These are phyloP conservation scores for Pisolithus microcarpus DNA, from an alignment of 768 basidiomycete species.

Conservation along the genomic window DNA sequence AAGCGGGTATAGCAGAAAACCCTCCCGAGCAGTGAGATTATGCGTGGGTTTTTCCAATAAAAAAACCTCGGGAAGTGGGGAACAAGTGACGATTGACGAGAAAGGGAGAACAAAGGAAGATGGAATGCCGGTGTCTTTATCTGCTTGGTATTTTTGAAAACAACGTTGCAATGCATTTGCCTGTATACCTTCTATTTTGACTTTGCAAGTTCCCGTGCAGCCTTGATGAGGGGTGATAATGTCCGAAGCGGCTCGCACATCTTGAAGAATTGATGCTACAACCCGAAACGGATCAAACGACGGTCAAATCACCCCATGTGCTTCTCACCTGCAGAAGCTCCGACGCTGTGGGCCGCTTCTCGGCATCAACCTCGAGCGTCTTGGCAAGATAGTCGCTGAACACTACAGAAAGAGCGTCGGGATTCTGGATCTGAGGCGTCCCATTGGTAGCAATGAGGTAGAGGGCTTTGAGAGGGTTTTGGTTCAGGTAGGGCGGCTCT, in stretches of 20 bases:
- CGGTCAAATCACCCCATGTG: neutral
- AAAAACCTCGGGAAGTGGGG: neutral
- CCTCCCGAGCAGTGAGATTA: too few species aligned
- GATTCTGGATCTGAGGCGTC: constrained; percentile 93
- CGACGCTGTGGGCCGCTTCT: constrained; percentile 84
- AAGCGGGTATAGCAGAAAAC: too few species aligned
- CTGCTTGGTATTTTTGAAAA: neutral
- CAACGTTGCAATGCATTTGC: neutral
- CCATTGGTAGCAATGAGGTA: constrained; percentile 99
- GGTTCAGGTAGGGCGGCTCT: constrained; percentile 92
- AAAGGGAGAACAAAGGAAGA: too few species aligned
- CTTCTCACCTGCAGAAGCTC: constrained; percentile 63
- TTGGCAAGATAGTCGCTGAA: constrained; percentile 89
- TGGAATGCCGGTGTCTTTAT: too few species aligned
- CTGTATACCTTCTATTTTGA: constrained; percentile 27
- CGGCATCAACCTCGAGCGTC: constrained; percentile 89
- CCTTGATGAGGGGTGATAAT: constrained; percentile 84
- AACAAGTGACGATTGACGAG: neutral
- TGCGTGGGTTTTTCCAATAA: too few species aligned
- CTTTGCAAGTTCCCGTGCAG: constrained; percentile 82
- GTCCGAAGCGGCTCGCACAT: constrained; percentile 81
- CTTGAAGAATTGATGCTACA: constrained; percentile 82
- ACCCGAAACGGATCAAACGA: constrained; percentile 4
- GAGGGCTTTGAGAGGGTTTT: constrained; percentile 92
- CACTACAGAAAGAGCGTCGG: constrained; percentile 61